Conservation (phyloP, 257 asterid genomes). For the Linderniella brevidens region DNA sequence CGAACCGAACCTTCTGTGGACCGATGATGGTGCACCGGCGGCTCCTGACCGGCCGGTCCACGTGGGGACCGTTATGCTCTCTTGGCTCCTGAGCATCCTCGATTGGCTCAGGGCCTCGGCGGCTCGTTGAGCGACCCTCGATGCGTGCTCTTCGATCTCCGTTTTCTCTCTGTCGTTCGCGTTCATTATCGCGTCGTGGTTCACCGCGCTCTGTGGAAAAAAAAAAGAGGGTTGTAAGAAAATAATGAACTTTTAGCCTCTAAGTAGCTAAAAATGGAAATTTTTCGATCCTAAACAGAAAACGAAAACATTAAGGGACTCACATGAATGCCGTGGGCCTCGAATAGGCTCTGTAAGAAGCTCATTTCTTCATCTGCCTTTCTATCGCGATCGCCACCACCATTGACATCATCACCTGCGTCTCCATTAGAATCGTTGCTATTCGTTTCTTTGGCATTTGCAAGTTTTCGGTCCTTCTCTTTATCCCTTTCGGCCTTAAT, state of each 20-base stretch:
- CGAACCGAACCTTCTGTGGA: slow-evolving; percentile 62
- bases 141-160: slow-evolving; percentile 71
- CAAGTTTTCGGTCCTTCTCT: slow-evolving; percentile 15
- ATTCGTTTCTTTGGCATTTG: slow-evolving; percentile 11
- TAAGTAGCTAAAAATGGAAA: background rate
- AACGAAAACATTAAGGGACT: slow-evolving; percentile 11
- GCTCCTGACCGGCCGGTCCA: slow-evolving; percentile 95
- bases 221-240: background rate
- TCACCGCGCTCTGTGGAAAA: slow-evolving; percentile 64
- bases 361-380: slow-evolving; percentile 45
- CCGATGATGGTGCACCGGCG: slow-evolving; percentile 84
- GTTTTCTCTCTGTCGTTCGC: slow-evolving; percentile 75
- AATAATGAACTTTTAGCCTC: too few relatives aligned
- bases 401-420: slow-evolving; percentile 15
- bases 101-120: slow-evolving; percentile 92
- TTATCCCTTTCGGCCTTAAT: slow-evolving; percentile 34
- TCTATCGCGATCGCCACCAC: slow-evolving; percentile 19
- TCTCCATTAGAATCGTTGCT: slow-evolving; percentile 16
- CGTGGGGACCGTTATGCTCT: slow-evolving; percentile 67
- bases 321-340: slow-evolving; percentile 85
- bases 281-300: background rate
- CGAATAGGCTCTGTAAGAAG: slow-evolving; percentile 67
- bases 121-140: slow-evolving; percentile 84
- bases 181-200: slow-evolving; percentile 86
- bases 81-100: slow-evolving; percentile 71